These are phyloP conservation scores for Termitomyces sp. DNA, from an alignment of 768 basidiomycete genomes.

Conservation along the genomic window DNA sequence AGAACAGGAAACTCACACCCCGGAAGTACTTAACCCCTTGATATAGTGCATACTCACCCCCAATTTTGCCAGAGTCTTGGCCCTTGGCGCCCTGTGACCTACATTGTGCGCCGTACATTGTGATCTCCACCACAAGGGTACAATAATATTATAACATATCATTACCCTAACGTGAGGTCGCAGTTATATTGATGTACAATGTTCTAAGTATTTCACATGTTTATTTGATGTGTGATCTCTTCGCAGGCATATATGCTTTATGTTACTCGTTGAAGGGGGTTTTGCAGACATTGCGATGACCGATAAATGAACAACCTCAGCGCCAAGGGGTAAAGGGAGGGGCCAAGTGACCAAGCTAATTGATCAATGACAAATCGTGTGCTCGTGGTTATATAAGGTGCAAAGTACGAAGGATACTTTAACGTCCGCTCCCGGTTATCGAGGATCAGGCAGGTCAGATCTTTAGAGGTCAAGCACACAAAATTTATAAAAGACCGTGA, in stretches of 20 bases:
- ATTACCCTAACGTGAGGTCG: not conserved
- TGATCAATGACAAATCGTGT: conserved; percentile 11
- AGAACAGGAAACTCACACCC: not conserved
- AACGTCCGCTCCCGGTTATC: conserved; percentile 3
- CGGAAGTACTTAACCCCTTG: not conserved
- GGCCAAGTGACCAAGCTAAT: conserved; percentile 8
- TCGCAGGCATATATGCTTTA: not conserved
- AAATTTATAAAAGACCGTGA: not conserved
- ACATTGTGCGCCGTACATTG: not conserved
- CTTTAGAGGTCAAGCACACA: not conserved
- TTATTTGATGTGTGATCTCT: not conserved
- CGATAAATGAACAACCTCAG: not conserved
- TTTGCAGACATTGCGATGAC: not conserved
- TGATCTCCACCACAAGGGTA: conserved; percentile 1
- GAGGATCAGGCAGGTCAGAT: conserved; percentile 5
- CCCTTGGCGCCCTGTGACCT: not conserved
- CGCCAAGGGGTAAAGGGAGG: conserved; percentile 9
- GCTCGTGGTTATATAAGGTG: conserved; percentile 11
- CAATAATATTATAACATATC: not conserved
- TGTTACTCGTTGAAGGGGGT: not conserved
- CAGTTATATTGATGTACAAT: not conserved
- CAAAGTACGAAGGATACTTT: not conserved
- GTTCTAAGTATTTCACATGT: not conserved
- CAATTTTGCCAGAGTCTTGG: not conserved
- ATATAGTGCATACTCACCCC: not conserved